Conservation (phyloP, 306 rosid species). For the Datisca glomerata region DNA sequence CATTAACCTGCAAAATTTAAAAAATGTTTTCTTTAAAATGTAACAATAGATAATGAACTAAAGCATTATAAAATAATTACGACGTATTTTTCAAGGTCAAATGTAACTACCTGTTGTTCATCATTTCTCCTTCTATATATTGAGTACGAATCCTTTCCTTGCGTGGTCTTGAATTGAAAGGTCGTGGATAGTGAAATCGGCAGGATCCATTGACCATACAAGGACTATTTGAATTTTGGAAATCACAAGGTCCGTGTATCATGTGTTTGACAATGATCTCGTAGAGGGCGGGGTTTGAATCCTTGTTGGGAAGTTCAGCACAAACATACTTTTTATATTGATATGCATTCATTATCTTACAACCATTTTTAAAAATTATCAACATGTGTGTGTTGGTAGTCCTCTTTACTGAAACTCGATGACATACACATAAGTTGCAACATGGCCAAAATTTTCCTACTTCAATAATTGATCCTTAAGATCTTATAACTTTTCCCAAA, state of each 20-base stretch:
- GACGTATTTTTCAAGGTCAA: no score
- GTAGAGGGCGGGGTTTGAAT: background rate
- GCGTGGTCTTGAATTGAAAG: background rate
- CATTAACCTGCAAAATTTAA: no score
- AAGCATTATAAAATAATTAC: no score
- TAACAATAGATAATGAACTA: no score
- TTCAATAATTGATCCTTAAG: no score
- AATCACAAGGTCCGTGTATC: background rate
- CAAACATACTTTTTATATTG: background rate
- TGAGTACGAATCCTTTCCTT: background rate
- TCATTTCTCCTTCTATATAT: background rate
- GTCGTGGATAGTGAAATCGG: background rate
- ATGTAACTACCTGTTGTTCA: background rate
- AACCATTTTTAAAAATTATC: background rate
- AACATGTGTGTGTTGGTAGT: background rate
- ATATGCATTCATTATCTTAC: no score
- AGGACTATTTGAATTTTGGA: background rate
- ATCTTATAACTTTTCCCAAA: no score
- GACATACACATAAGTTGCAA: background rate
- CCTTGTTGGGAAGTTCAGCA: background rate
- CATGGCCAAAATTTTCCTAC: no score
- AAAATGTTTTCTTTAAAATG: no score
- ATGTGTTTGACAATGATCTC: background rate
- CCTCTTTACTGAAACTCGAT: background rate
- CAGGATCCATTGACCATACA: background rate